Conservation (phyloP, 2,329 filamentous ascomycete genomes). For the Ceratocystis albifundus region DNA sequence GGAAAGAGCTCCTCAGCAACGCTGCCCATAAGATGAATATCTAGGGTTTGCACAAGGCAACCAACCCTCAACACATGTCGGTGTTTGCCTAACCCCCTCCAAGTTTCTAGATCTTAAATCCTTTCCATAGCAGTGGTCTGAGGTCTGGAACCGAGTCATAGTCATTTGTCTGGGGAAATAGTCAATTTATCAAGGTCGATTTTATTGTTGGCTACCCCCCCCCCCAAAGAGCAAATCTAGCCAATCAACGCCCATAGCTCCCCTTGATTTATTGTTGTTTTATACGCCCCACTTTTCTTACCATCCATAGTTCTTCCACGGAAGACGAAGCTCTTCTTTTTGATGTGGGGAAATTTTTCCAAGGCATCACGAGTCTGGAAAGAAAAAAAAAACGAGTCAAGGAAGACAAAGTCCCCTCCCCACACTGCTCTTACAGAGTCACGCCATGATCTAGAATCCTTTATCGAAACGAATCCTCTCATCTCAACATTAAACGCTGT, state of each 20-base stretch:
- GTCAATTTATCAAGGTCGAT: not conserved
- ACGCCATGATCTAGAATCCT: slow-evolving; percentile 3
- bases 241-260: slow-evolving; percentile 4
- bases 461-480: too few relatives aligned
- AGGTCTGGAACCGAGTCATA: not conserved
- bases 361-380: not conserved
- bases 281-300: not conserved
- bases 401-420: not conserved
- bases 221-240: not conserved
- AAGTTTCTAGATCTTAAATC: not conserved
- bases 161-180: slow-evolving; percentile 4
- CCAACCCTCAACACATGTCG: too few relatives aligned
- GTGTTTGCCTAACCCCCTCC: not conserved
- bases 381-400: not conserved
- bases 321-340: slow-evolving; percentile 12
- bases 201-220: not conserved
- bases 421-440: not conserved
- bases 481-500: not conserved
- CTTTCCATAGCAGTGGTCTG: not conserved
- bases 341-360: slow-evolving; percentile 6
- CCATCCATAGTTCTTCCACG: not conserved
- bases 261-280: not conserved
- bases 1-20: not conserved
- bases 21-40: not conserved
- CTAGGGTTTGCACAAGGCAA: too few relatives aligned